These are phyloP conservation scores for Gnomoniopsis smithogilvyi DNA, from an alignment of 2,329 filamentous ascomycete species.

Conservation along the genomic window DNA sequence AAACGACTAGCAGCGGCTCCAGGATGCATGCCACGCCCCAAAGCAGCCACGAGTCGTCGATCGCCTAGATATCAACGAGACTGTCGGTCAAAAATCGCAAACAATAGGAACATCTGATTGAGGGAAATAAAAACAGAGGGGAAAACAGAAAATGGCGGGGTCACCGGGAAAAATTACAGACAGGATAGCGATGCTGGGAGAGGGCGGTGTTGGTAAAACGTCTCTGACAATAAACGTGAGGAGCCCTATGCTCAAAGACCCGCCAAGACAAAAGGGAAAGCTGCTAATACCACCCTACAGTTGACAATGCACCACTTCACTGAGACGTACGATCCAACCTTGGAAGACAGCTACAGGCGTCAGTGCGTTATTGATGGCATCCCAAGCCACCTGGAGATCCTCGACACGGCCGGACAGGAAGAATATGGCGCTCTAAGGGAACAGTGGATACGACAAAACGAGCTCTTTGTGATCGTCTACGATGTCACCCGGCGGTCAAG, in stretches of 20 bases:
- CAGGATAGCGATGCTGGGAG: slow-evolving; percentile 17
- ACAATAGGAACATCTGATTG: not conserved
- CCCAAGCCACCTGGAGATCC: slow-evolving; percentile 15
- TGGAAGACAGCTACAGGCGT: slow-evolving; percentile 17
- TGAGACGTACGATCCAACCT: slow-evolving; percentile 17
- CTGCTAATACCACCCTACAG: not conserved
- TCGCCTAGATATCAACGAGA: too few relatives aligned
- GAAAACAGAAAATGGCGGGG: slow-evolving; percentile 4
- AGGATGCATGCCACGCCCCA: too few relatives aligned
- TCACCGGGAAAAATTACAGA: slow-evolving; percentile 13
- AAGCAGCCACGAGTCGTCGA: too few relatives aligned
- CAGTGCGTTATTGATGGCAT: slow-evolving; percentile 17
- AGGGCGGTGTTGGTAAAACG: slow-evolving; percentile 18
- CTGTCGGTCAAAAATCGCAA: not conserved
- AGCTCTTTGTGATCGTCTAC: slow-evolving; percentile 18
- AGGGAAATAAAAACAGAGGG: too few relatives aligned
- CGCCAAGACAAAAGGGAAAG: not conserved
- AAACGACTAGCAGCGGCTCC: too few relatives aligned
- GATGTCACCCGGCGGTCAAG: slow-evolving; percentile 16
- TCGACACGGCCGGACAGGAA: slow-evolving; percentile 18
- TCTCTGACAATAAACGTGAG: slow-evolving; percentile 16
- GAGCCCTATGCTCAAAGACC: not conserved
- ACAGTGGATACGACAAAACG: slow-evolving; percentile 19
- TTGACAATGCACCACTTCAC: slow-evolving; percentile 17
- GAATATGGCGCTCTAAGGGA: slow-evolving; percentile 17